phyloP scores from a whole-genome alignment of 73 alveolate species.

The Tetrahymena elliotti region DNA sequence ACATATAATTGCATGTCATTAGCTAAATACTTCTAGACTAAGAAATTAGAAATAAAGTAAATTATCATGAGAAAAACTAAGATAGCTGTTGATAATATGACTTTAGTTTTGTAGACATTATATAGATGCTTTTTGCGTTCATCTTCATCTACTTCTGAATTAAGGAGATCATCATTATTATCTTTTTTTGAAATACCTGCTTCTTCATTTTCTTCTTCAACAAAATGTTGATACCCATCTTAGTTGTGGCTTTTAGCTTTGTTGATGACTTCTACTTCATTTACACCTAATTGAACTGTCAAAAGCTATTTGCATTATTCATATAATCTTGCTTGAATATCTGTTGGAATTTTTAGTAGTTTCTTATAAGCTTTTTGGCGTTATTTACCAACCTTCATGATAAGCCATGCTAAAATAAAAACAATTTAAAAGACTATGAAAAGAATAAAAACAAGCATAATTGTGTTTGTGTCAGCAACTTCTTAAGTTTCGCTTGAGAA shows the following conservation, averaged over 20 bases:
- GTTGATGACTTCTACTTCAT: background rate
- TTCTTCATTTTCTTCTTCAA: background rate
- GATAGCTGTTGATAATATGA: background rate
- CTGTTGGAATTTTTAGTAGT: background rate
- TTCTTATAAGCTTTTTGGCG: background rate
- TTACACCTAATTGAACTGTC: background rate
- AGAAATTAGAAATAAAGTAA: background rate
- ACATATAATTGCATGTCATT: background rate
- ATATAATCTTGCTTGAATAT: background rate
- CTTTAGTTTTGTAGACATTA: background rate
- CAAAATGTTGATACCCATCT: background rate
- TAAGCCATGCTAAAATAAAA: background rate
- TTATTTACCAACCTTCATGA: background rate
- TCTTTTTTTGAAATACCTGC: background rate
- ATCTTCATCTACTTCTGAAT: background rate
- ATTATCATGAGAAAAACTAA: background rate
- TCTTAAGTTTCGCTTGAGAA: background rate
- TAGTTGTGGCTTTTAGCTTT: background rate
- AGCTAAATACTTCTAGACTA: background rate
- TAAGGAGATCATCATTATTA: background rate
- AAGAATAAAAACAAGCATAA: background rate
- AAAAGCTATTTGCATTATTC: background rate
- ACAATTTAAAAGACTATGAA: background rate
- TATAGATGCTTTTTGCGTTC: background rate
- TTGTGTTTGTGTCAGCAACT: background rate